These are phyloP conservation scores for Gentiana macrophylla DNA, from an alignment of 257 asterid species.

Conservation along the genomic window DNA sequence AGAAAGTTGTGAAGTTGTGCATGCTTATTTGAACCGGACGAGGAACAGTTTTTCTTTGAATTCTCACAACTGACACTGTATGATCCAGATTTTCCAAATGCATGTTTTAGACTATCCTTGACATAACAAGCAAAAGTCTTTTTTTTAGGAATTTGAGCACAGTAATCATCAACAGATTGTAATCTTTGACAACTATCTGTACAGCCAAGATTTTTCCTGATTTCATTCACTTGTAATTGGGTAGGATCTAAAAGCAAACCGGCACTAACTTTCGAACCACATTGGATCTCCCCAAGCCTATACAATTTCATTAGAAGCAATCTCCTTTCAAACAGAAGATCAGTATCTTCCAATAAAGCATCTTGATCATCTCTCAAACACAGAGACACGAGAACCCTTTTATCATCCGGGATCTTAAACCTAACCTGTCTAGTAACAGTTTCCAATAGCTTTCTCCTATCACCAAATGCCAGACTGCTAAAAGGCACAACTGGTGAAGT, in stretches of 20 bases:
- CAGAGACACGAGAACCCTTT: slow-evolving; percentile 42
- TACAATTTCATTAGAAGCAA: slow-evolving; percentile 54
- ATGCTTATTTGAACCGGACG: slow-evolving; percentile 39
- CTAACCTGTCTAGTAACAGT: slow-evolving; percentile 54
- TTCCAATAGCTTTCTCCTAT: slow-evolving; percentile 72
- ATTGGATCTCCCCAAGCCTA: slow-evolving; percentile 27
- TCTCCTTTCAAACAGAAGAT: slow-evolving; percentile 50
- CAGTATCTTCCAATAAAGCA: slow-evolving; percentile 36
- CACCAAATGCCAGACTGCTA: slow-evolving; percentile 70
- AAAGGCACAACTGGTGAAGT: slow-evolving; percentile 40
- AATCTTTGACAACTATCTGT: slow-evolving; percentile 24
- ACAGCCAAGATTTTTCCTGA: slow-evolving; percentile 38
- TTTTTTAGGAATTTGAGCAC: slow-evolving; percentile 29
- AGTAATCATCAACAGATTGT: slow-evolving; percentile 28
- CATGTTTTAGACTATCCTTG: slow-evolving; percentile 53
- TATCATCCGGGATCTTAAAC: slow-evolving; percentile 27
- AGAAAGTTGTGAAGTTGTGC: slow-evolving; percentile 67
- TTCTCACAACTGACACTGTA: slow-evolving; percentile 28
- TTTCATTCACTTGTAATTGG: slow-evolving; percentile 41
- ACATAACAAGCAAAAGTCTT: slow-evolving; percentile 53
- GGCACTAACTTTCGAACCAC: slow-evolving; percentile 27
- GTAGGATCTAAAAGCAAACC: slow-evolving; percentile 36
- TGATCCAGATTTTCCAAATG: slow-evolving; percentile 59
- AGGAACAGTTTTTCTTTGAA: slow-evolving; percentile 24
- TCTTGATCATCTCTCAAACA: slow-evolving; percentile 30